Base-by-base conservation (phyloP, 805 yeast genomes). In the Pichia cabralensis region DNA sequence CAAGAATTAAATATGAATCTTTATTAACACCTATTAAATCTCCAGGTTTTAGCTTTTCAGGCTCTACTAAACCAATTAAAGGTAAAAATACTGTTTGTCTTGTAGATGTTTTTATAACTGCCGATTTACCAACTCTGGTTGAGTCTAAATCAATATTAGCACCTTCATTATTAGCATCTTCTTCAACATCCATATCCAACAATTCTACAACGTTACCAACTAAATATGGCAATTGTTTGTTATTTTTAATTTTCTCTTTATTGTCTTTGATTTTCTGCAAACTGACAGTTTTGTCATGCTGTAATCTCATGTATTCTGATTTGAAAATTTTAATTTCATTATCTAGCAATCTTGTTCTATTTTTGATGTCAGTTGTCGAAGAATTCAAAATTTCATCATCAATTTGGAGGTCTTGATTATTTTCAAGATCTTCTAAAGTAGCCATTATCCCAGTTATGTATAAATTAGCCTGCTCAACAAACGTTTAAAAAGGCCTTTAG, bases 31-130 rank as follows among this genome's bases (percentile, higher is more conserved):
- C 98, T 40, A 92, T 94, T 48, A 92, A 67, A 55, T 92, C 98
- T 47, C 94, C 94, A n/a, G 99, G 99, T 59, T 83, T 89, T 47
- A 92, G 69, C n/a, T 69, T 72, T 30, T 75, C 78, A 1, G 96
- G 88, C 49, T 88, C 96, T 15, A 92, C 99, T 34, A 92, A 65
- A 15, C 99, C 99, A 39, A 92, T 82, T 61, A 92, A 72, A 23
- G 99, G 99, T 54, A 92, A 65, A 50, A 92, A 92, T 22, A 92
- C 94, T 3, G 99, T 92, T 55, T 92, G 99, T 53, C 99, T 76
- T 8, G 98, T 92, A 1, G 96, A 84, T 0, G 99, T 92, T 61
- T 92, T 92, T 43, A 92, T 83, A 24, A 92, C 98, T 1, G 99
- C 99, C n/a, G 95, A 85, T 61, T 89, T 86, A 6, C 98, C 97